Base-by-base conservation (phyloP, 1,284 basidiomycete genomes). In the Microbotryum violaceum region DNA sequence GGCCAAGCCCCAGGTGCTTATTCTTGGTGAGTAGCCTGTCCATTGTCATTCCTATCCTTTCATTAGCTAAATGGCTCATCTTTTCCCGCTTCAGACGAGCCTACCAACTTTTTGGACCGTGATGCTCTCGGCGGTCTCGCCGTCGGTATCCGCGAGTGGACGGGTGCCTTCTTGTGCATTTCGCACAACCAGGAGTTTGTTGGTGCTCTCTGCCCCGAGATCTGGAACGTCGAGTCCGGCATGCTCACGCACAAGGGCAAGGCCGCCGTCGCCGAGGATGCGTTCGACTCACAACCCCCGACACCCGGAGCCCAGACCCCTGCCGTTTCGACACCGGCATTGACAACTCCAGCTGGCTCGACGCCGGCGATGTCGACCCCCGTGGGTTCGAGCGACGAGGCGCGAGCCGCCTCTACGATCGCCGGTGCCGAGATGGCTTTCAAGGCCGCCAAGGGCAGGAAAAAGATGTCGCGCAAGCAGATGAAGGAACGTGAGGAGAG, bases 141-240 rank as follows among this genome's bases (percentile, higher is more conserved):
- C 47, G 87, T 94, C 48, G 94, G 96, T 42, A 97, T 98, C 77
- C 86, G 86, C 70, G 91, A 97, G 71, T 98, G 93, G 93, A 85
- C 85, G 63, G 93, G 93, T 67, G 94, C 92, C 47, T 91, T 97
- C 57, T 88, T 94, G 71, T 96, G 96, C 79, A 97, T 97, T 75
- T 96, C 91, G 60, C 93, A 97, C 80, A 94, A 94, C 78, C 68
- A 71, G 69, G 70, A 96, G 79, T 96, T 94, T 71, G 88, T 94
- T 33, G 81, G 83, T 48, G 88, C 89, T 16, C 80, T 93, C 55
- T 93, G 91, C 87, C 74, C 74, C 84, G 77, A 78, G 86, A 83
- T 91, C 73, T 82, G 81, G 81, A 76, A 80, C 69, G 79, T 80
- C 70, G 78, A 80, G 57, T 82, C 75, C 45, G 91, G 91, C 44